Percentiles rank a stretch among this genome's conserved stretches.
phyloP scores from a whole-genome alignment of 768 basidiomycete species.

The Suillus occidentalis region DNA sequence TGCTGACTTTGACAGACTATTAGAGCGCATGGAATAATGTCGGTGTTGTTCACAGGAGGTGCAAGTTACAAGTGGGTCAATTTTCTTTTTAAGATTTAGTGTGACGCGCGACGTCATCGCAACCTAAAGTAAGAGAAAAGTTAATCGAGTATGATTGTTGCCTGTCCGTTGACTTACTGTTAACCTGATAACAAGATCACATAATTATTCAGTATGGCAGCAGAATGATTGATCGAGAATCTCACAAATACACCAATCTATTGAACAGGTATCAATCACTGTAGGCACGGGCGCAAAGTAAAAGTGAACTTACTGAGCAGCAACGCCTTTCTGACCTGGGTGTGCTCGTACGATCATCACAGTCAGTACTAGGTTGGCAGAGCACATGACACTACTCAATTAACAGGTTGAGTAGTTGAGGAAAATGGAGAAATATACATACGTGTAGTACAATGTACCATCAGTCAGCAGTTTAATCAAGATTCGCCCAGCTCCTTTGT shows the following conservation, averaged over 20 bases:
- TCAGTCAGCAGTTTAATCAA: slow-evolving; percentile 41
- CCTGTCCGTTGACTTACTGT: background rate
- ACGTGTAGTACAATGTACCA: slow-evolving; percentile 49
- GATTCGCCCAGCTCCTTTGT: slow-evolving; percentile 22
- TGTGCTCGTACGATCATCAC: slow-evolving; percentile 47
- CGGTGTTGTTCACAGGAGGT: background rate
- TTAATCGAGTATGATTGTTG: background rate
- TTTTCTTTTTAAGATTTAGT: background rate
- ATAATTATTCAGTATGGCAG: slow-evolving; percentile 41
- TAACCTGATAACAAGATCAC: slow-evolving; percentile 22
- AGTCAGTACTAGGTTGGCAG: slow-evolving; percentile 43
- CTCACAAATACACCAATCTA: slow-evolving; percentile 4
- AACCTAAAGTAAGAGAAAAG: background rate
- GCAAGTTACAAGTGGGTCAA: rapidly evolving
- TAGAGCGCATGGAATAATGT: background rate
- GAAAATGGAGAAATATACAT: background rate
- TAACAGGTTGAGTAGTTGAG: background rate
- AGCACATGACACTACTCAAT: slow-evolving; percentile 41
- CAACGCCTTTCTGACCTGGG: slow-evolving; percentile 45
- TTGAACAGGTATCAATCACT: background rate
- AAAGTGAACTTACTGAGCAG: slow-evolving; percentile 41
- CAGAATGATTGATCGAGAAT: background rate
- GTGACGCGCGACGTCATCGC: slow-evolving; percentile 5
- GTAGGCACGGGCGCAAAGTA: background rate
- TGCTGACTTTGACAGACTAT: background rate